Evolutionary conservation across 2,329 filamentous ascomycete genomes (phyloP), one percentile per base, ranked within the genome.

Genomic region (Nigrospora sphaerica): DNA sequence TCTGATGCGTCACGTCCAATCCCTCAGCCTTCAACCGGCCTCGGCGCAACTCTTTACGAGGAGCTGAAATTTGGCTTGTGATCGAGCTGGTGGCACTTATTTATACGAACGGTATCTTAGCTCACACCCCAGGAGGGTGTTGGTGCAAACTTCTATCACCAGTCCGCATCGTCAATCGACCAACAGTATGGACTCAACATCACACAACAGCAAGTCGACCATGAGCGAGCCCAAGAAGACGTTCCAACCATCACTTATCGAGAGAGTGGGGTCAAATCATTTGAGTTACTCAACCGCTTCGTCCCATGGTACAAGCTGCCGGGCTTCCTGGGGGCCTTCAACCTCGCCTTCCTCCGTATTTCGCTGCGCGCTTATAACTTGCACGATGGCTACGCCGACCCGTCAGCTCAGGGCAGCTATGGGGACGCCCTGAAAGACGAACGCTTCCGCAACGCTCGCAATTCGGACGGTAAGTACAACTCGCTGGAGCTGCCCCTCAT

Each of bases 391-490:
- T 73, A 73, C 42, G 58, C 66, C 2, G 62, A 65, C 14, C 49
- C 58, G 10, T 52, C 56, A 0, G 57, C 55, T 5, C 70, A 73
- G 49, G 69, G 69, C 32, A 67, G 50, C 13, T 42, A 46, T 13
- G 51, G 52, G 14, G 53, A 60, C 2, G 62, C 62, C 2, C 45
- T 66, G 39, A 46, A 54, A 1, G 59, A 66, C 37, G 44, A 59
- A 12, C 57, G 63, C 5, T 71, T 58, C 38, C 49, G 63, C 2
- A 48, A 56, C 31, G 62, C 63, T 1, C 63, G 70, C 12, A 60
- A 73, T 49, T 70, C 68, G 6, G 69, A 73, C 52, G 71, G 71
- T 18, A 59, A 65, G 32, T 69, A 65, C 61, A 73, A 73, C 44
- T 63, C 63, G 6, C 57, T 69, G 13, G 57, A 64, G 5, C 52